Evolutionary conservation across 768 basidiomycete genomes (phyloP), one percentile per base, ranked within the genome.

Genomic region (Boletus vermiculosoides): DNA sequence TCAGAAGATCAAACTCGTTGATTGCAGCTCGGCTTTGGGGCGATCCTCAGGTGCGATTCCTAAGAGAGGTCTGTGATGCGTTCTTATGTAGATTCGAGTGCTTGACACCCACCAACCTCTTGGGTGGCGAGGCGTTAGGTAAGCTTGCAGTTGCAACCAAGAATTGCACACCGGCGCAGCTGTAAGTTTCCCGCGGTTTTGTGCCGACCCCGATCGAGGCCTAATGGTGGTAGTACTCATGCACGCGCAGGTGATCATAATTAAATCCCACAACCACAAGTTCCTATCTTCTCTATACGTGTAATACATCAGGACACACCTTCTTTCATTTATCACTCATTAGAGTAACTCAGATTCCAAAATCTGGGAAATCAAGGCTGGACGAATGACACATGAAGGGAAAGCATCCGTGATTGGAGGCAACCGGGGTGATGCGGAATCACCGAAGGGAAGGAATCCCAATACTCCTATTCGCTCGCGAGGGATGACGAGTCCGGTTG

Each of bases 11-110:
- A 97, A 98, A 78, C 81, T 94, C 45, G 93, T 94, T n/a, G 52
- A 88, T 94, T 62, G 95, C 90, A 16, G 95, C 95, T 28, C 94
- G 95, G 70, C 80, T 97, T 54, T 98, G 95, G 93, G 94, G 93
- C 73, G 94, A 94, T 69, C 92, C 93, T 16, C 92, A 96, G 79
- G 86, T 91, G 67, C 56, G 75, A 10, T 16, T 57, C 31, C 44
- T 52, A 22, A 15, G 28, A 39, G 50, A 51, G 36, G 48, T 28
- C 46, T 31, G 44, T 60, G 48, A 60, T 3, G 55, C 8, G 30
- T 20, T 60, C 44, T 23, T 50, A 83, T 82, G 86, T 88, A 62
- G 67, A 60, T 68, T 39, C 89, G 88, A 67, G 76, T 90, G 15
- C 81, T 93, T 34, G 92, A 94, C 70, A 73, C 93, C 93, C 36